phyloP scores from a whole-genome alignment of 2,329 filamentous ascomycete genomes.

The Gyromitra esculenta region DNA sequence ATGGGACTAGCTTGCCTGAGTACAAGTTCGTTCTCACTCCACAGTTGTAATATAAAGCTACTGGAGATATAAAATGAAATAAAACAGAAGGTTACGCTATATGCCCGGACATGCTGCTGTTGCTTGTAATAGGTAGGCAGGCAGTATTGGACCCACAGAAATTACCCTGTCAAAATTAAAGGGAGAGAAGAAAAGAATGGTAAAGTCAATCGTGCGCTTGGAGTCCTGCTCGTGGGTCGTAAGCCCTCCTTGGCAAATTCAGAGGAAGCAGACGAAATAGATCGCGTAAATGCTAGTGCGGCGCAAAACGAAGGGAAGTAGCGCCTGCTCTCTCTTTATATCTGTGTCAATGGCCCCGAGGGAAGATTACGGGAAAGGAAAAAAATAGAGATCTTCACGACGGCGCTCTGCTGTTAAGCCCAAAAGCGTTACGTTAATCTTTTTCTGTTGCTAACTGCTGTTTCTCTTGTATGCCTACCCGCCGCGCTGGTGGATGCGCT shows the following conservation, averaged over 20 bases:
- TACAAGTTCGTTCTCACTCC: neutral
- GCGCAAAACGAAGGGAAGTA: neutral
- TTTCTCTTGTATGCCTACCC: slow-evolving; percentile 29
- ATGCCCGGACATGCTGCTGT: slow-evolving; percentile 13
- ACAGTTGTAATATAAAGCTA: slow-evolving; percentile 14
- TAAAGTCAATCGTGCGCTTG: neutral
- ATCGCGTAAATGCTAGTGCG: slow-evolving; percentile 15
- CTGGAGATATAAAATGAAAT: neutral
- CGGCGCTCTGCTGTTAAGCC: neutral
- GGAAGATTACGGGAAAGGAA: neutral
- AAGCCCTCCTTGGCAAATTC: slow-evolving; percentile 12
- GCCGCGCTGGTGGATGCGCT: slow-evolving; percentile 36
- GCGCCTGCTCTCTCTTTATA: slow-evolving; percentile 28
- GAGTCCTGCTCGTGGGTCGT: slow-evolving; percentile 45
- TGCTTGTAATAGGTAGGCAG: too few relatives aligned
- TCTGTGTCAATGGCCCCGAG: neutral
- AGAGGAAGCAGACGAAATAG: slow-evolving; percentile 14
- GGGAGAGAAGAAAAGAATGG: slow-evolving; percentile 38
- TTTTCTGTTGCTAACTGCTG: slow-evolving; percentile 34
- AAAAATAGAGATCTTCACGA: slow-evolving; percentile 26
- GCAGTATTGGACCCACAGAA: neutral
- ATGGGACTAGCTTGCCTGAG: slow-evolving; percentile 1
- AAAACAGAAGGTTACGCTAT: neutral
- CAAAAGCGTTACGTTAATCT: slow-evolving; percentile 42
- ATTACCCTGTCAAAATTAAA: neutral